Conservation (phyloP, 176 grass and related monocot species). For the Lolium multiflorum region DNA sequence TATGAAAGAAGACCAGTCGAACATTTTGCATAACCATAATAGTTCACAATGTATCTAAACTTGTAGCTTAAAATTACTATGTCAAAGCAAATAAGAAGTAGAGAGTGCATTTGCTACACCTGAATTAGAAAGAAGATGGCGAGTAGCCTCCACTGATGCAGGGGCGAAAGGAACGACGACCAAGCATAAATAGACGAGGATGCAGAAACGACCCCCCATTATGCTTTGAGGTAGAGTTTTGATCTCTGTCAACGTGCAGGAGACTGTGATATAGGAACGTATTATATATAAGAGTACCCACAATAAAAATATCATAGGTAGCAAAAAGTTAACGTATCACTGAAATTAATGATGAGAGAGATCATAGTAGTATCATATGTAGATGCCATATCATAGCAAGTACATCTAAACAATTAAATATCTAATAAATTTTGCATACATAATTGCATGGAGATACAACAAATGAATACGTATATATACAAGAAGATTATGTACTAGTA, state of each 20-base stretch:
- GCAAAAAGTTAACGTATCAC: too few species aligned
- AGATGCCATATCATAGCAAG: too few species aligned
- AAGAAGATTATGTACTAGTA: too few species aligned
- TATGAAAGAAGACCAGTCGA: not conserved
- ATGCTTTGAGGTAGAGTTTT: not conserved
- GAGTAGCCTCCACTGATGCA: not conserved
- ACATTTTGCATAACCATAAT: not conserved
- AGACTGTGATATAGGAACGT: not conserved
- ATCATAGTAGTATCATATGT: too few species aligned
- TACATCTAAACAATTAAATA: too few species aligned
- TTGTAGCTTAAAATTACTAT: not conserved
- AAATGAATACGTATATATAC: too few species aligned
- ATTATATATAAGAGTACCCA: too few species aligned
- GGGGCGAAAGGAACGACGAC: not conserved
- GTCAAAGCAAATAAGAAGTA: not conserved
- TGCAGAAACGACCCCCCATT: not conserved
- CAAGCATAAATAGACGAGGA: not conserved
- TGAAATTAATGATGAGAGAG: too few species aligned
- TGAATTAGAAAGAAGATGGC: not conserved
- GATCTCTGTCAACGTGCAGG: not conserved
- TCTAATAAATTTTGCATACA: too few species aligned
- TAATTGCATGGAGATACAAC: too few species aligned
- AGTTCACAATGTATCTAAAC: not conserved
- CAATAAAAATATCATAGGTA: too few species aligned
- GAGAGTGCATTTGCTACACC: too few species aligned